Conservation (phyloP, 1,284 basidiomycete genomes). For the Kwoniella shivajii region DNA sequence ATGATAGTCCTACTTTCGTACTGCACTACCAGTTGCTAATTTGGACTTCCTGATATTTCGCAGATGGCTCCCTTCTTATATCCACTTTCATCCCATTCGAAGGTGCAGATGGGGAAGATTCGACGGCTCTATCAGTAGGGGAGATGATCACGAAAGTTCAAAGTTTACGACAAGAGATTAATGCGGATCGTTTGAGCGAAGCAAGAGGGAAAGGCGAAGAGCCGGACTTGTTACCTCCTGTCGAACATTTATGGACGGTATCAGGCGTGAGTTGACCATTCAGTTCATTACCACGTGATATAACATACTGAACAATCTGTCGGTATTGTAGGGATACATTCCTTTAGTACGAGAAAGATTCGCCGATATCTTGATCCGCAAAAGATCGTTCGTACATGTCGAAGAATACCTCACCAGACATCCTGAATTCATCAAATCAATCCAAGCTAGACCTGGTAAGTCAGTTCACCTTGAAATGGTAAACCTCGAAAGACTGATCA, state of each 20-base stretch:
- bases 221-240: slow-evolving; percentile 38
- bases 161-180: slow-evolving; percentile 39
- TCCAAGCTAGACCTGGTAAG: slow-evolving; percentile 45
- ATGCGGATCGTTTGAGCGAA: slow-evolving; percentile 26
- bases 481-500: neutral
- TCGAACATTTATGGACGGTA: slow-evolving; percentile 54
- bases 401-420: slow-evolving; percentile 54
- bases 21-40: neutral
- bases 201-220: slow-evolving; percentile 23
- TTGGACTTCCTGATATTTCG: no score
- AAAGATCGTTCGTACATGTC: slow-evolving; percentile 51
- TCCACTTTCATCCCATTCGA: slow-evolving; percentile 54
- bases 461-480: neutral
- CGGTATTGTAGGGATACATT: slow-evolving; percentile 34
- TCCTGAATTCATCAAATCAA: slow-evolving; percentile 45
- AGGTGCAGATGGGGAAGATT: slow-evolving; percentile 53
- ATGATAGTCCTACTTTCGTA: neutral
- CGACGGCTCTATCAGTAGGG: slow-evolving; percentile 49
- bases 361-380: slow-evolving; percentile 50
- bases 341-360: slow-evolving; percentile 50
- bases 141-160: slow-evolving; percentile 53
- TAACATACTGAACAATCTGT: no score
- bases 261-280: slow-evolving; percentile 38
- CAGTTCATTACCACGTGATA: neutral
- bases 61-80: slow-evolving; percentile 51